Percentiles rank a stretch among this genome's conserved stretches.
phyloP scores from a whole-genome alignment of 768 basidiomycete species.

The Coprinopsis marcescibilis region DNA sequence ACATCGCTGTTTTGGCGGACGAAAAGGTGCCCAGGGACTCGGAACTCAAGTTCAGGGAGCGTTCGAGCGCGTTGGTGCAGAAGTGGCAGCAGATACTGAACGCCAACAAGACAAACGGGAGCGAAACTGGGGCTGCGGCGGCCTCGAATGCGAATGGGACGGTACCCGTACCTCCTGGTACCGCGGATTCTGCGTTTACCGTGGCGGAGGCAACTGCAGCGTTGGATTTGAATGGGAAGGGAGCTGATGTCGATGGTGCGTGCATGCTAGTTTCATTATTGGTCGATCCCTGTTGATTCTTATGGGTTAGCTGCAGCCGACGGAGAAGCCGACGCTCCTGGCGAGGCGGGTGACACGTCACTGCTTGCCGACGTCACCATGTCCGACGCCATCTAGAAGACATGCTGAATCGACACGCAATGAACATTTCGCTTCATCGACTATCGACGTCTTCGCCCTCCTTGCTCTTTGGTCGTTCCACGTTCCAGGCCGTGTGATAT shows the following conservation, averaged over 20 bases:
- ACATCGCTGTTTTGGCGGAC: conserved; percentile 55
- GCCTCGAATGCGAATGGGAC: conserved; percentile 1
- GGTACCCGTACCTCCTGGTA: conserved; percentile 3
- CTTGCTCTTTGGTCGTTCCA: no score
- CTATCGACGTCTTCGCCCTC: no score
- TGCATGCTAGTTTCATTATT: not conserved
- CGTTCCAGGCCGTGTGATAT: no score
- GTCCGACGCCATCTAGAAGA: no score
- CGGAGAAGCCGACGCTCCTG: conserved; percentile 20
- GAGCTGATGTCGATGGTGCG: conserved; percentile 10
- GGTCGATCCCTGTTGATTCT: not conserved
- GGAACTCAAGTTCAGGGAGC: conserved; percentile 60
- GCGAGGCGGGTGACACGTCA: conserved; percentile 26
- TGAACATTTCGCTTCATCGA: no score
- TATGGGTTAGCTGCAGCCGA: conserved; percentile 7
- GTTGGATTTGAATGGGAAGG: conserved; percentile 31
- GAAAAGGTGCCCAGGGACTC: conserved; percentile 60
- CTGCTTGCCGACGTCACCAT: conserved; percentile 33
- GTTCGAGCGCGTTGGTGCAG: conserved; percentile 63
- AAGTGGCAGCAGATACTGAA: conserved; percentile 60
- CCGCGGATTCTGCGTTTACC: conserved; percentile 13
- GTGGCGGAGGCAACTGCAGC: conserved; percentile 25
- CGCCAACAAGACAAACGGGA: conserved; percentile 31
- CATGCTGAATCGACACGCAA: no score
- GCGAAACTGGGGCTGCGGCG: conserved; percentile 20